Evolutionary conservation across 176 grass and related monocot genomes (phyloP).

Genomic region (Raddia guianensis): DNA sequence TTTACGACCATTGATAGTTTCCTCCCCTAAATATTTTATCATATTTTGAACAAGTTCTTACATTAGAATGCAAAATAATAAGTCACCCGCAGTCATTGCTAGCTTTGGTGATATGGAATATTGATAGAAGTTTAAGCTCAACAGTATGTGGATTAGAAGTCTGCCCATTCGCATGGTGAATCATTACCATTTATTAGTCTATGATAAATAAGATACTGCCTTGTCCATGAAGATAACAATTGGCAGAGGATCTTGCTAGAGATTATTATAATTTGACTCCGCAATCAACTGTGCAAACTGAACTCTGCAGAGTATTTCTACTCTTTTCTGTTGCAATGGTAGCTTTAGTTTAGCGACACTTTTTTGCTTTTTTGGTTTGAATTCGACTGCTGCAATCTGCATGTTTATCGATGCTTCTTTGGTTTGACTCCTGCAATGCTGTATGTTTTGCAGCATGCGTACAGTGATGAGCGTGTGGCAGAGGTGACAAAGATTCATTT

Average conservation of each 20-base stretch:
- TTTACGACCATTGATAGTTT: background rate
- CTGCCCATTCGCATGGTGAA: background rate
- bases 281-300: background rate
- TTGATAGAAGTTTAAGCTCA: background rate
- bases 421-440: conserved; percentile 31
- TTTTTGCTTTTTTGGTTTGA: background rate
- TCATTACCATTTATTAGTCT: background rate
- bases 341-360: background rate
- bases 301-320: background rate
- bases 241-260: background rate
- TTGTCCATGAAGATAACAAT: background rate
- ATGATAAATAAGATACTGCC: background rate
- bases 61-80: background rate
- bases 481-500: conserved; percentile 64
- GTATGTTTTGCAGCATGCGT: conserved; percentile 66
- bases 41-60: conserved; percentile 18
- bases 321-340: background rate
- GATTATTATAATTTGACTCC: background rate
- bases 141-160: background rate
- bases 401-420: background rate
- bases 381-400: background rate
- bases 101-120: background rate
- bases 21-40: background rate
- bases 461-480: conserved; percentile 80
- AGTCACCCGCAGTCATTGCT: conserved; percentile 5